Evolutionary conservation across 1,284 basidiomycete species (phyloP).

Genomic region (Macrocystidia cucumis): DNA sequence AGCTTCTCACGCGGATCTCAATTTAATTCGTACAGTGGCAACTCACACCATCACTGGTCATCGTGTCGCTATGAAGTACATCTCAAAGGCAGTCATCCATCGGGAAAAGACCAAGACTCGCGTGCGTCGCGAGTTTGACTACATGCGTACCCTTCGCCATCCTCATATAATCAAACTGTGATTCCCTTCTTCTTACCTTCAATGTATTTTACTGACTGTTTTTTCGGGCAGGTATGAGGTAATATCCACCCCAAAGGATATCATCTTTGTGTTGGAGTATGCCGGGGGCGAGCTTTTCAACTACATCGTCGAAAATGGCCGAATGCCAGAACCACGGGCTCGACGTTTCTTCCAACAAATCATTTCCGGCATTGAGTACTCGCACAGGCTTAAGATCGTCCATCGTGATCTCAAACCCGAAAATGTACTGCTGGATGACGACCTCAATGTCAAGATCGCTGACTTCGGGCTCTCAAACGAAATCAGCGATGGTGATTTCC

Average conservation of each 20-base stretch:
- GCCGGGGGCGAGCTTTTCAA: constrained; percentile 93
- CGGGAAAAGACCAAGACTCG: constrained; percentile 87
- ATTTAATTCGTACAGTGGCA: constrained; percentile 57
- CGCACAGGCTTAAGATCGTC: constrained; percentile 90
- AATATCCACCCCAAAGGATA: constrained; percentile 87
- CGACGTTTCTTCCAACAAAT: constrained; percentile 95
- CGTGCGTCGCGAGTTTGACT: constrained; percentile 94
- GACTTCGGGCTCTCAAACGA: constrained; percentile 94
- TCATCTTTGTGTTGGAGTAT: constrained; percentile 94
- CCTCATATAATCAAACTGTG: constrained; percentile 96
- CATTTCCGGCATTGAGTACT: constrained; percentile 93
- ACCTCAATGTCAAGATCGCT: constrained; percentile 88
- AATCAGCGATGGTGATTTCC: constrained; percentile 91
- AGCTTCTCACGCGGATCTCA: constrained; percentile 12
- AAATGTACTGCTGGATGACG: constrained; percentile 75
- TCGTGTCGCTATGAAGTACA: constrained; percentile 96
- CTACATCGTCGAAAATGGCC: constrained; percentile 86
- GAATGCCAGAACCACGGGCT: constrained; percentile 81
- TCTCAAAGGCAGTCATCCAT: constrained; percentile 91
- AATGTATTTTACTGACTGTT: constrained; percentile 5
- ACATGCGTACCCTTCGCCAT: constrained; percentile 86
- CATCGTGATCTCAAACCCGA: constrained; percentile 96
- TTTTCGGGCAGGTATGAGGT: constrained; percentile 75
- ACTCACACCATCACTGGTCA: constrained; percentile 92
- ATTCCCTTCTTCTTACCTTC: constrained; percentile 19